phyloP scores from a whole-genome alignment of 306 rosid genomes.

The Neltuma alba region DNA sequence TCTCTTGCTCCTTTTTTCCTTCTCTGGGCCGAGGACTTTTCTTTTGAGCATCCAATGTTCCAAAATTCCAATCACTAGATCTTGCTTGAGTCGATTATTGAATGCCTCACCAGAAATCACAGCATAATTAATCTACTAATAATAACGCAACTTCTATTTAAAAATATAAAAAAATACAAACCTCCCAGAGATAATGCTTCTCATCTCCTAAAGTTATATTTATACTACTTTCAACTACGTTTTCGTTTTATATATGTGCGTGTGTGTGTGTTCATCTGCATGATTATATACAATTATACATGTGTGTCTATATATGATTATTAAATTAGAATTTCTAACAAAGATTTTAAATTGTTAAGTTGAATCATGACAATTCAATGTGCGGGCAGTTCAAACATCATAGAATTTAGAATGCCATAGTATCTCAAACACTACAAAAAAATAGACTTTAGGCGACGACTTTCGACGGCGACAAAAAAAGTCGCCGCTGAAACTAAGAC shows the following conservation, averaged over 20 bases:
- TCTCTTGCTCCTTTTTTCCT: background rate
- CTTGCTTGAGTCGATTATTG: background rate
- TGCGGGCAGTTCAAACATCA: background rate
- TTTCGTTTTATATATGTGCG: too few species aligned
- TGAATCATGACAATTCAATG: background rate
- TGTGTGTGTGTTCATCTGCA: too few species aligned
- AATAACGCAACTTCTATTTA: too few species aligned
- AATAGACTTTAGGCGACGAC: too few species aligned
- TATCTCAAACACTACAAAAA: too few species aligned
- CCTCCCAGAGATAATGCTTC: too few species aligned
- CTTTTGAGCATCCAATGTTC: background rate
- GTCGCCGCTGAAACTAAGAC: too few species aligned
- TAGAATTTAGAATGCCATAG: background rate
- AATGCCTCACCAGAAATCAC: background rate
- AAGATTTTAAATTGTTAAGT: background rate
- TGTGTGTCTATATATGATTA: background rate
- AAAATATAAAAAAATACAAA: too few species aligned
- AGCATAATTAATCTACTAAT: background rate
- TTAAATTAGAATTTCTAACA: background rate
- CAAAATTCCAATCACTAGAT: background rate
- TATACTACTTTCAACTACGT: background rate
- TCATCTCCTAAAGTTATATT: background rate
- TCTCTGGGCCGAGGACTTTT: background rate
- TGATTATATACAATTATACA: background rate
- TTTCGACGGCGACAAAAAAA: too few species aligned